phyloP scores from a whole-genome alignment of 352 stramenopile species.

The Blastocystis sp. region DNA sequence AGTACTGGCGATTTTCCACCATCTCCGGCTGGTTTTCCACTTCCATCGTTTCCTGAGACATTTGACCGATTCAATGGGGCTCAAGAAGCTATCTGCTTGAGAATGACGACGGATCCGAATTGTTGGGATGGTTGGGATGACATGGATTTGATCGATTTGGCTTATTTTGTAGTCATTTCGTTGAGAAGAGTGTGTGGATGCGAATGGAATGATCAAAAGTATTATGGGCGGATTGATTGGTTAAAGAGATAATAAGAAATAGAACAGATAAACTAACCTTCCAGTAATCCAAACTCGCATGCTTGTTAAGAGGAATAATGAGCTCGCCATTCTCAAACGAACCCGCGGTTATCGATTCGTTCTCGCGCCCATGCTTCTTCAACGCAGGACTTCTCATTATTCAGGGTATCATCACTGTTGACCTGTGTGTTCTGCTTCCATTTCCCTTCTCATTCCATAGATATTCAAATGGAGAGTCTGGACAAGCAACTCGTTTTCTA shows the following conservation, averaged over 20 bases:
- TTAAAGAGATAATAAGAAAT: no score
- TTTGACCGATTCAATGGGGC: neutral
- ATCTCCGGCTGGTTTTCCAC: neutral
- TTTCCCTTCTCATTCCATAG: neutral
- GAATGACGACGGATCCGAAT: neutral
- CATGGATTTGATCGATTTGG: neutral
- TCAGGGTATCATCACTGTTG: no score
- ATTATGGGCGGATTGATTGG: no score
- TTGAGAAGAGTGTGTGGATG: neutral
- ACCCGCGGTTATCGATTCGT: no score
- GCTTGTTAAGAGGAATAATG: no score
- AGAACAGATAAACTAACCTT: no score
- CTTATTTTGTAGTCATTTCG: neutral
- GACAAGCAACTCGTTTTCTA: slow-evolving; percentile 48
- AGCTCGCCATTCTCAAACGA: no score
- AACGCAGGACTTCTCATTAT: no score
- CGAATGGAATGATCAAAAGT: no score
- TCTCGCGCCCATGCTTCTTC: no score
- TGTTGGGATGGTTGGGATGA: neutral
- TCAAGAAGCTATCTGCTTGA: neutral
- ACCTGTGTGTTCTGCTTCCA: no score
- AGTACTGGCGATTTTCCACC: slow-evolving; percentile 12
- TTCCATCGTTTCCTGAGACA: neutral
- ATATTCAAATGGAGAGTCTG: neutral
- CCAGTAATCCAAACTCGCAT: no score